phyloP scores from a whole-genome alignment of 1,284 basidiomycete genomes.

The Ustanciosporium gigantosporum region DNA sequence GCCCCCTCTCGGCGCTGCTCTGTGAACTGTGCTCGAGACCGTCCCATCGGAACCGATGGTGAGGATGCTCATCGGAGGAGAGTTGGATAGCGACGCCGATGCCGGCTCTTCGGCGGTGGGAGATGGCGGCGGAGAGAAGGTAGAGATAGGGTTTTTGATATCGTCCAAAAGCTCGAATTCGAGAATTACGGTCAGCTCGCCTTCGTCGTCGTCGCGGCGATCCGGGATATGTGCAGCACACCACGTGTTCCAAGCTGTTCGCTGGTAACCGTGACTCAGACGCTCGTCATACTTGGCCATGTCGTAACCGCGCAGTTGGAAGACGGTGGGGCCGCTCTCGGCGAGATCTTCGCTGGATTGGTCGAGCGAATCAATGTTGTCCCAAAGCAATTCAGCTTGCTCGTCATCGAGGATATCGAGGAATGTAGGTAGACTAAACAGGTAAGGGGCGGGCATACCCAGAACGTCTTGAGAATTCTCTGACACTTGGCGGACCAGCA shows the following conservation, averaged over 20 bases:
- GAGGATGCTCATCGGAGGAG: constrained; percentile 18
- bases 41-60: constrained; percentile 31
- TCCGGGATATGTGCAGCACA: constrained; percentile 71
- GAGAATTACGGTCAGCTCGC: constrained; percentile 62
- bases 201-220: constrained; percentile 18
- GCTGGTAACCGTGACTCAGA: constrained; percentile 62
- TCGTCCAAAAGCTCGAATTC: constrained; percentile 84
- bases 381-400: constrained; percentile 75
- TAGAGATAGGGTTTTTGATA: constrained; percentile 70
- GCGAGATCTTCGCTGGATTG: constrained; percentile 65
- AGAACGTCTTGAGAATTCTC: constrained; percentile 75
- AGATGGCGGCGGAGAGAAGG: constrained; percentile 31
- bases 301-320: constrained; percentile 72
- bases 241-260: constrained; percentile 77
- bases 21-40: constrained; percentile 10
- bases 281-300: constrained; percentile 50
- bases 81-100: constrained; percentile 35
- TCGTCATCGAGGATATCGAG: constrained; percentile 72
- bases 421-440: constrained; percentile 78
- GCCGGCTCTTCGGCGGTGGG: constrained; percentile 19
- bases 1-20: constrained; percentile 9
- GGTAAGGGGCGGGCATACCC: constrained; percentile 75
- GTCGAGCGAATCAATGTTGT: constrained; percentile 74
- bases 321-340: constrained; percentile 64
- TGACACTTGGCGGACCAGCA: constrained; percentile 78